Conservation (phyloP, 2,329 filamentous ascomycete genomes). For the Gnomoniopsis sp. region DNA sequence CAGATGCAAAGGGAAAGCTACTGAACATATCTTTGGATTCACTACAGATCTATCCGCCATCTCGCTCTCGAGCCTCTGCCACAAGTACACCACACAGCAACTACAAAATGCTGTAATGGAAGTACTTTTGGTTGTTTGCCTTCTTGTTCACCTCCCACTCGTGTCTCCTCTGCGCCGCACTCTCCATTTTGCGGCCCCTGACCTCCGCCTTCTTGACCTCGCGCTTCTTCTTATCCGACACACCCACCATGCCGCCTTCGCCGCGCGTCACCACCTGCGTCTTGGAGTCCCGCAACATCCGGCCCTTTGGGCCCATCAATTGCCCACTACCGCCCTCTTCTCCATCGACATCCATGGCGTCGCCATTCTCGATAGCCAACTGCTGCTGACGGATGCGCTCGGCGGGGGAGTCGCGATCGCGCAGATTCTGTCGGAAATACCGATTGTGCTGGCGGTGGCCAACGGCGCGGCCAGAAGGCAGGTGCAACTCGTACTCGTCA, state of each 20-base stretch:
- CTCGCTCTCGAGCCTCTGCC: too few relatives aligned
- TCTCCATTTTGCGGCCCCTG: constrained; percentile 63
- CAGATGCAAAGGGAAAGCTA: too few relatives aligned
- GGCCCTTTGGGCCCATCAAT: constrained; percentile 32
- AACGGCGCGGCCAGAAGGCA: constrained; percentile 84
- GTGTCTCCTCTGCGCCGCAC: constrained; percentile 59
- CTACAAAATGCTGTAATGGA: constrained; percentile 46
- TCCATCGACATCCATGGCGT: constrained; percentile 40
- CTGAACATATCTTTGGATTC: too few relatives aligned
- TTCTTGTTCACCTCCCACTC: constrained; percentile 70
- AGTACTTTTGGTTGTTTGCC: constrained; percentile 69
- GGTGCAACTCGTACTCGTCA: constrained; percentile 89
- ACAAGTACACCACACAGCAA: constrained; percentile 18
- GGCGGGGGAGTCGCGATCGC: constrained; percentile 74
- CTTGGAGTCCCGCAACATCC: constrained; percentile 38
- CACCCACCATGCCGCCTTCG: constrained; percentile 75
- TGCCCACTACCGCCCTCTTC: constrained; percentile 25
- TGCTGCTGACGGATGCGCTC: constrained; percentile 63
- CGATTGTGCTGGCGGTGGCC: constrained; percentile 83
- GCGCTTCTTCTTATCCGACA: constrained; percentile 70
- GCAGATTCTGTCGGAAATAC: constrained; percentile 92
- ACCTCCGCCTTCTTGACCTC: constrained; percentile 65
- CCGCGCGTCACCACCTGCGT: constrained; percentile 62
- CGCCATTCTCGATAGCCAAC: constrained; percentile 52
- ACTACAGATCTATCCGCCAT: too few relatives aligned